phyloP scores from a whole-genome alignment of 306 rosid species.

The Pueraria montana region DNA sequence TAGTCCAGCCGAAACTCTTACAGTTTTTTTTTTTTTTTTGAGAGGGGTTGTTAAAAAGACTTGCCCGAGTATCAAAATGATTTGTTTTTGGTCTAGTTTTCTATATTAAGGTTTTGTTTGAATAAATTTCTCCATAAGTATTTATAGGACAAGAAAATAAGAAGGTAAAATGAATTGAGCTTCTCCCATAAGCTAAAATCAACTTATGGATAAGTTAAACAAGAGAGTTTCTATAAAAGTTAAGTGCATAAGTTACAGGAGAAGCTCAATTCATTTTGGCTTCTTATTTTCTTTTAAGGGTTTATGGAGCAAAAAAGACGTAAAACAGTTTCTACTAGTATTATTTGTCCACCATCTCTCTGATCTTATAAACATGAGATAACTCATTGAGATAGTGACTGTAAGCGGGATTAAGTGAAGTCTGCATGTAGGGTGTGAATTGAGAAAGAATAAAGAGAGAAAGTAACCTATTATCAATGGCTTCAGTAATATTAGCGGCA shows the following conservation, averaged over 20 bases:
- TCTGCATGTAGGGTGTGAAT: neutral
- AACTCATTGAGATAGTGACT: conserved; percentile 1
- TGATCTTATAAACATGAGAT: neutral
- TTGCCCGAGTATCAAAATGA: too few relatives aligned
- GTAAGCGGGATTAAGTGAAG: neutral
- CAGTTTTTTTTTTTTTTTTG: too few relatives aligned
- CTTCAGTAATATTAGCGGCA: conserved; percentile 70
- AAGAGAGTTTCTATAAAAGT: neutral
- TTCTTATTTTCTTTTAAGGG: too few relatives aligned
- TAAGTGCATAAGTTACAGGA: neutral
- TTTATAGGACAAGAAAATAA: too few relatives aligned
- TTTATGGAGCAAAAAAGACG: too few relatives aligned
- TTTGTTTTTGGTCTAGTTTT: too few relatives aligned
- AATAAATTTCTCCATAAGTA: too few relatives aligned
- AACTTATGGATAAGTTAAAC: neutral
- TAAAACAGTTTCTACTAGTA: neutral
- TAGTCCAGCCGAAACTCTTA: neutral
- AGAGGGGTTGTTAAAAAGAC: too few relatives aligned
- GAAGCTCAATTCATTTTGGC: neutral
- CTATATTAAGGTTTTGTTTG: too few relatives aligned
- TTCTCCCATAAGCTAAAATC: too few relatives aligned
- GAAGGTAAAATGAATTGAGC: too few relatives aligned
- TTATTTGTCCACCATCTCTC: neutral
- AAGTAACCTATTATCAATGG: conserved; percentile 78
- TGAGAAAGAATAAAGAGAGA: conserved; percentile 12